phyloP scores from a whole-genome alignment of 2,329 filamentous ascomycete genomes.

The Claviceps sp. region DNA sequence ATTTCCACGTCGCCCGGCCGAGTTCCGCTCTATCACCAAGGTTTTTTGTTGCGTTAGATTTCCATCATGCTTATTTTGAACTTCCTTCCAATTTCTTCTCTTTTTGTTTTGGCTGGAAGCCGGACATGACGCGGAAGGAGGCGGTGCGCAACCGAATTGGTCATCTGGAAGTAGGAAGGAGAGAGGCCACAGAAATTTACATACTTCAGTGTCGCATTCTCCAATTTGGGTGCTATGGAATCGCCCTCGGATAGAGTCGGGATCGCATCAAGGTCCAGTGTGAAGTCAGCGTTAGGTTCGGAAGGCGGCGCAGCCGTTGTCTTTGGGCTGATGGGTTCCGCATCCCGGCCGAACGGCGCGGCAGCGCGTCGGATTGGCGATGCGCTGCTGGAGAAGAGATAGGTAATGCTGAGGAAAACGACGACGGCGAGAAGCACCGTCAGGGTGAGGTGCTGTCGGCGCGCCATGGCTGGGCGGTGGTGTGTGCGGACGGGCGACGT shows the following conservation, averaged over 20 bases:
- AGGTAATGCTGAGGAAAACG: slow-evolving; percentile 43
- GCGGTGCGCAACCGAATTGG: neutral
- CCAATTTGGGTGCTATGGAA: slow-evolving; percentile 67
- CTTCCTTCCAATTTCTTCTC: no score
- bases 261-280: slow-evolving; percentile 27
- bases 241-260: slow-evolving; percentile 47
- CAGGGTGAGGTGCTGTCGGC: slow-evolving; percentile 38
- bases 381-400: slow-evolving; percentile 38
- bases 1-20: slow-evolving; percentile 55
- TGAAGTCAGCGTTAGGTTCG: slow-evolving; percentile 16
- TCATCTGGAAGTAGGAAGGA: neutral
- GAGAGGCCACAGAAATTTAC: slow-evolving; percentile 9
- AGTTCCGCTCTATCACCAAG: slow-evolving; percentile 40
- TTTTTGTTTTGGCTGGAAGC: no score
- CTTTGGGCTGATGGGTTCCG: neutral
- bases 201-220: slow-evolving; percentile 70
- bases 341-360: slow-evolving; percentile 7
- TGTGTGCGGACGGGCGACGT: neutral
- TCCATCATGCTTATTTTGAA: neutral
- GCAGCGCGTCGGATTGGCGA: neutral
- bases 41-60: neutral
- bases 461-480: slow-evolving; percentile 28
- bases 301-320: slow-evolving; percentile 3
- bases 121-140: neutral
- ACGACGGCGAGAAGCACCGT: slow-evolving; percentile 41